Percentiles rank a stretch among this genome's conserved stretches.
phyloP scores from a whole-genome alignment of 352 stramenopile genomes.

The Globisporangium nagaii region DNA sequence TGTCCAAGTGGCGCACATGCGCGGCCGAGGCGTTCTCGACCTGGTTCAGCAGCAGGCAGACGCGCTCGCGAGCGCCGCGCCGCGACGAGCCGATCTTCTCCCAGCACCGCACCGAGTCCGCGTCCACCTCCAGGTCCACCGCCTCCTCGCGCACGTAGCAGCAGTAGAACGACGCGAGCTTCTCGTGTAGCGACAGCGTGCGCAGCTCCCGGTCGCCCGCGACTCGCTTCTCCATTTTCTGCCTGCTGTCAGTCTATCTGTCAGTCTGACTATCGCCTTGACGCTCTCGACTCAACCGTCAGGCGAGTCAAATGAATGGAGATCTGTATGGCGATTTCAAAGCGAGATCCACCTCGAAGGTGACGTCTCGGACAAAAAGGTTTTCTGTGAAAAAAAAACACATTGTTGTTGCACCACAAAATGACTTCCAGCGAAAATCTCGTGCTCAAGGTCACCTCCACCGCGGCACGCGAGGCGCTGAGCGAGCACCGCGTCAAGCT shows the following conservation, averaged over 20 bases:
- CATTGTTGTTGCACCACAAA: too few species aligned
- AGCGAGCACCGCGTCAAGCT: not conserved
- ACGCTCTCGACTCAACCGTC: too few species aligned
- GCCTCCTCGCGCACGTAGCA: conserved; percentile 59
- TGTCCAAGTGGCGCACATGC: conserved; percentile 59
- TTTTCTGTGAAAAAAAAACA: too few species aligned
- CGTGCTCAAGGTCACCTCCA: not conserved
- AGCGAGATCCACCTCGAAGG: too few species aligned
- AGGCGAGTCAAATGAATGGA: too few species aligned
- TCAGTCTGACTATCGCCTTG: too few species aligned
- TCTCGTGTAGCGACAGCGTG: conserved; percentile 60
- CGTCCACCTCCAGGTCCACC: conserved; percentile 40
- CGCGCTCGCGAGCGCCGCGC: conserved; percentile 57
- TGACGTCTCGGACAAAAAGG: too few species aligned
- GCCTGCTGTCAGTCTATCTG: too few species aligned
- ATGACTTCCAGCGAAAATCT: not conserved
- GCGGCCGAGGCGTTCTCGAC: conserved; percentile 59
- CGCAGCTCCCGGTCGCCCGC: conserved; percentile 14
- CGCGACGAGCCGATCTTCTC: conserved; percentile 51
- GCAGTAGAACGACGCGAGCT: conserved; percentile 72
- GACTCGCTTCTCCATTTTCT: too few species aligned
- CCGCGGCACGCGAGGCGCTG: not conserved
- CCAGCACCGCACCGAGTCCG: conserved; percentile 47
- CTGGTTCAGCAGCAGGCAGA: conserved; percentile 52
- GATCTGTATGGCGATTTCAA: too few species aligned